Conservation (phyloP, 441 rosid species). For the Erodium moschatum region DNA sequence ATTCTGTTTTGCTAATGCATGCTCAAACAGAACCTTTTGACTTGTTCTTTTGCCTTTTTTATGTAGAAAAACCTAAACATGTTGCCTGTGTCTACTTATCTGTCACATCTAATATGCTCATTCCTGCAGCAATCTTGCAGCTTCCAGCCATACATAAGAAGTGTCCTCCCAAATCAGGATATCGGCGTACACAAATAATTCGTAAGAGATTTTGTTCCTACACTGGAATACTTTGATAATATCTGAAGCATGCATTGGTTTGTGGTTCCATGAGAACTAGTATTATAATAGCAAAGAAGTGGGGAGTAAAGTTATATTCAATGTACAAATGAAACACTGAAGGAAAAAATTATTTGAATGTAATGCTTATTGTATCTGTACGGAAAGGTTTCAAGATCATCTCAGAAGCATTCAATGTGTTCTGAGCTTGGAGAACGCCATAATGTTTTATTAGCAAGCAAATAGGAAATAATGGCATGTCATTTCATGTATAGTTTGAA, state of each 20-base stretch:
- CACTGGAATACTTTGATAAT: slow-evolving; percentile 6
- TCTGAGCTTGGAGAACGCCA: not conserved
- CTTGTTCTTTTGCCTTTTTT: slow-evolving; percentile 4
- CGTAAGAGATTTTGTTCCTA: slow-evolving; percentile 46
- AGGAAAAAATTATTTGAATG: not conserved
- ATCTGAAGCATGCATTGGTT: slow-evolving; percentile 15
- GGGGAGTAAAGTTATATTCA: not conserved
- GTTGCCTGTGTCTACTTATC: slow-evolving; percentile 21
- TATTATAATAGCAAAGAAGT: not conserved
- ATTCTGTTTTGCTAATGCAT: not conserved
- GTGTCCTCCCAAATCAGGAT: slow-evolving; percentile 73
- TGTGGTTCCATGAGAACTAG: not conserved
- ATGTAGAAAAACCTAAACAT: slow-evolving; percentile 8
- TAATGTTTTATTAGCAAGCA: not conserved
- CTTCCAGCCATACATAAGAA: slow-evolving; percentile 73
- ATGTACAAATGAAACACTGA: not conserved
- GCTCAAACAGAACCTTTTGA: not conserved
- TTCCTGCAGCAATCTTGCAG: slow-evolving; percentile 79
- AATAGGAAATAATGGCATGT: not conserved
- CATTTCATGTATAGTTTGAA: not conserved
- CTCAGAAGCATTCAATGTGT: not conserved
- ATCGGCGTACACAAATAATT: slow-evolving; percentile 64
- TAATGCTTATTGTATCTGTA: not conserved
- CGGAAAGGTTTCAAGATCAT: not conserved
- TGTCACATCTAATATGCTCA: slow-evolving; percentile 12